These are phyloP conservation scores for Fusarium torulosum DNA, from an alignment of 2,329 filamentous ascomycete species.

Conservation along the genomic window DNA sequence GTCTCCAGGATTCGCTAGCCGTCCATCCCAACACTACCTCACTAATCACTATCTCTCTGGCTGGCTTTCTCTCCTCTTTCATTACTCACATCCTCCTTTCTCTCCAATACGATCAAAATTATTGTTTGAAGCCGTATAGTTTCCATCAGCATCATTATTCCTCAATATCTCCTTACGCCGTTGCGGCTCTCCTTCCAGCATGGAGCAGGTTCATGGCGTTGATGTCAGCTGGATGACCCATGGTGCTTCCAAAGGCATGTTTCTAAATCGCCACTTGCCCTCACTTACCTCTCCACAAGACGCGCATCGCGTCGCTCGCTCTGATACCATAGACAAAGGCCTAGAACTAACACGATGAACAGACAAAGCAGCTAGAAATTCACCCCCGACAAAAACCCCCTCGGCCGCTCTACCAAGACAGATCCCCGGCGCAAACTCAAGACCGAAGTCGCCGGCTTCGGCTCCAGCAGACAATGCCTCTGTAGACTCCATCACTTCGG, in stretches of 20 bases:
- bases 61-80: slow-evolving; percentile 26
- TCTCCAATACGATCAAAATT: slow-evolving; percentile 10
- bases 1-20: slow-evolving; percentile 41
- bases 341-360: slow-evolving; percentile 22
- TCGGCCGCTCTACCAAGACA: slow-evolving; percentile 51
- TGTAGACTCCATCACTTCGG: slow-evolving; percentile 31
- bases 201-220: slow-evolving; percentile 85
- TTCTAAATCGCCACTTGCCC: slow-evolving; percentile 41
- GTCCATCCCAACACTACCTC: slow-evolving; percentile 35
- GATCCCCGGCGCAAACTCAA: slow-evolving; percentile 49
- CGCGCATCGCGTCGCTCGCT: slow-evolving; percentile 22
- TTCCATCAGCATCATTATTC: slow-evolving; percentile 11
- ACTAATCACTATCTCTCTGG: slow-evolving; percentile 33
- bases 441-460: slow-evolving; percentile 48
- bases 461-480: slow-evolving; percentile 39
- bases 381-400: slow-evolving; percentile 45
- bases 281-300: slow-evolving; percentile 24
- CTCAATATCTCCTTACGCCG: slow-evolving; percentile 19
- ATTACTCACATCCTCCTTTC: slow-evolving; percentile 13
- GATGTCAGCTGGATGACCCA: slow-evolving; percentile 93
- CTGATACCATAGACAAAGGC: background rate
- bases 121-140: slow-evolving; percentile 19
- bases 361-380: slow-evolving; percentile 52
- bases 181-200: slow-evolving; percentile 55
- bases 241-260: slow-evolving; percentile 82